phyloP scores from a whole-genome alignment of 1,284 basidiomycete species.

The Schizophyllum amplum region DNA sequence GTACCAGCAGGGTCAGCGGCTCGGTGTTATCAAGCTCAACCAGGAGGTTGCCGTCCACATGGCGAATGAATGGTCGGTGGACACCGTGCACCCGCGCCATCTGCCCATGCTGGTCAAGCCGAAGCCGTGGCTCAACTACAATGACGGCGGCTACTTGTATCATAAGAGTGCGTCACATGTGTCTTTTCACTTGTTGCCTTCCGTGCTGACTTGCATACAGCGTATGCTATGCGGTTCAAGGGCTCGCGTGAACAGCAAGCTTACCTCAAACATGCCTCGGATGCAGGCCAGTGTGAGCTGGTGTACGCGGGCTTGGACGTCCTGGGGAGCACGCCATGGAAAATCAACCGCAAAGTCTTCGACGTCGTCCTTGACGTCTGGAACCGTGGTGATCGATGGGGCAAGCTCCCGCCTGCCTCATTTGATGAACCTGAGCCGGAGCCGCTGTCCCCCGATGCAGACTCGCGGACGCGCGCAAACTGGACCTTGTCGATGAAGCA shows the following conservation, averaged over 20 bases:
- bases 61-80: conserved; percentile 66
- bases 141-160: conserved; percentile 81
- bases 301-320: conserved; percentile 89
- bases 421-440: conserved; percentile 59
- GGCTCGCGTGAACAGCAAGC: conserved; percentile 82
- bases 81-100: conserved; percentile 85
- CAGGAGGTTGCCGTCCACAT: conserved; percentile 73
- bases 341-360: conserved; percentile 61
- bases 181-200: neutral
- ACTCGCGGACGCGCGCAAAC: conserved; percentile 48
- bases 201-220: conserved; percentile 27
- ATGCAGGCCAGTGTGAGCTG: conserved; percentile 72
- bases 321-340: conserved; percentile 88
- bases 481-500: conserved; percentile 58
- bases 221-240: conserved; percentile 86
- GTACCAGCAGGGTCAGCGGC: conserved; percentile 85
- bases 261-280: conserved; percentile 75
- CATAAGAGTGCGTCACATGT: conserved; percentile 50
- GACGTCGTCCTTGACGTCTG: conserved; percentile 58
- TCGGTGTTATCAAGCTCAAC: conserved; percentile 89
- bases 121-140: conserved; percentile 76
- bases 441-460: conserved; percentile 34
- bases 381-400: conserved; percentile 75
- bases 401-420: conserved; percentile 68
- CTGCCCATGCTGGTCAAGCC: conserved; percentile 95